Percentiles rank a stretch among this genome's conserved stretches.
Evolutionary conservation across 1,284 basidiomycete species (phyloP).

Genomic region (Mrakiaceae sp.): DNA sequence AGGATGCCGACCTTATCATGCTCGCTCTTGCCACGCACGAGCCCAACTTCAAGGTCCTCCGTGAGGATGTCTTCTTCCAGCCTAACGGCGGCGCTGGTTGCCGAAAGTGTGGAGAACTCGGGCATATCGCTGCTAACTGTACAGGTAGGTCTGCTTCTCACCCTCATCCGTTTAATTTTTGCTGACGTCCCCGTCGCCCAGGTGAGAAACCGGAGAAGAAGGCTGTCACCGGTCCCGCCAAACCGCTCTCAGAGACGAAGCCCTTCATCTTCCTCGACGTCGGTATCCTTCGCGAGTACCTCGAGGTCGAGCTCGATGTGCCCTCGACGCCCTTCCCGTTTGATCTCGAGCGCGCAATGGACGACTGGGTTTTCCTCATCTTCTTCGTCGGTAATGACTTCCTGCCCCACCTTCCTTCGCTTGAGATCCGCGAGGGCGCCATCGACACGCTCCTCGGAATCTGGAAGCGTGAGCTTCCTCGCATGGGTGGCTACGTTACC

Average conservation of each 20-base stretch:
- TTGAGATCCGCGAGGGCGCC: slow-evolving; percentile 98
- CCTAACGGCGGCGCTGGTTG: slow-evolving; percentile 58
- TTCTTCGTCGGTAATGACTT: slow-evolving; percentile 99
- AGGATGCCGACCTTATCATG: slow-evolving; percentile 99
- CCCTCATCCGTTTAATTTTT: not conserved
- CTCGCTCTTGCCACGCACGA: slow-evolving; percentile 95
- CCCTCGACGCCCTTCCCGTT: slow-evolving; percentile 72
- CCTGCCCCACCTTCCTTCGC: slow-evolving; percentile 89
- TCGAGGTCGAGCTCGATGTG: slow-evolving; percentile 86
- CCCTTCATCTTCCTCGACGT: slow-evolving; percentile 99
- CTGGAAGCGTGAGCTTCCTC: slow-evolving; percentile 83
- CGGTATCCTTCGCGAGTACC: slow-evolving; percentile 86
- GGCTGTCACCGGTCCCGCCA: slow-evolving; percentile 43
- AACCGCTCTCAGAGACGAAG: slow-evolving; percentile 63
- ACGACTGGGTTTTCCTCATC: slow-evolving; percentile 99
- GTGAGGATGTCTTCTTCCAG: slow-evolving; percentile 94
- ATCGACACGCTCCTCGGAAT: slow-evolving; percentile 93
- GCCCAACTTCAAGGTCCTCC: slow-evolving; percentile 89
- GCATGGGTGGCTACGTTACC: slow-evolving; percentile 95
- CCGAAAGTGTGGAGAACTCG: slow-evolving; percentile 83
- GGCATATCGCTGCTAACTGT: slow-evolving; percentile 90
- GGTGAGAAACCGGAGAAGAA: slow-evolving; percentile 28
- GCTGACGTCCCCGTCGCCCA: not conserved
- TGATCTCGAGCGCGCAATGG: slow-evolving; percentile 90
- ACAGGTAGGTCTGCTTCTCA: slow-evolving; percentile 40